Conservation (phyloP, 2,329 filamentous ascomycete genomes). For the Neoarthrinium moseri region DNA sequence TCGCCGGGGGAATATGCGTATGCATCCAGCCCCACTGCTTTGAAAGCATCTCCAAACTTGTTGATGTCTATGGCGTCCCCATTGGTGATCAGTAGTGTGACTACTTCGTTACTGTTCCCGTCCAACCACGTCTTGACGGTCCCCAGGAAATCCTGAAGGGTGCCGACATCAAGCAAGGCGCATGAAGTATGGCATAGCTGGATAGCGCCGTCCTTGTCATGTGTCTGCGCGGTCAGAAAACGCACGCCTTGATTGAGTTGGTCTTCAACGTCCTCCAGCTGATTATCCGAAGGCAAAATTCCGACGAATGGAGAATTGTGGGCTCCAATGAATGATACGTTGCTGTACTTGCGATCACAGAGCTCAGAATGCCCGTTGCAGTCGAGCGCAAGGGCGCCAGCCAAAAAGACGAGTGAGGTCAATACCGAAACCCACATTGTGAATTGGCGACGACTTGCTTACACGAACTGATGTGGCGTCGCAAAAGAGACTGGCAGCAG, state of each 20-base stretch:
- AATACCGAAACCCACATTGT: constrained; percentile 16
- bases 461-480: too few relatives aligned
- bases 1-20: constrained; percentile 54
- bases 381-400: constrained; percentile 18
- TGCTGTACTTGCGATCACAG: constrained; percentile 57
- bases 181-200: constrained; percentile 67
- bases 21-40: constrained; percentile 51
- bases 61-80: constrained; percentile 54
- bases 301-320: constrained; percentile 68
- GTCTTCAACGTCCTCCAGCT: constrained; percentile 54
- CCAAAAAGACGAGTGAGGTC: constrained; percentile 19
- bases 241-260: constrained; percentile 64
- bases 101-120: constrained; percentile 56
- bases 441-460: constrained; percentile 6
- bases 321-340: constrained; percentile 60
- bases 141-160: constrained; percentile 52
- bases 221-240: constrained; percentile 64
- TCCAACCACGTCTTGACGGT: constrained; percentile 62
- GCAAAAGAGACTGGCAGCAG: too few relatives aligned
- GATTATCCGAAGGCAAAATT: constrained; percentile 52
- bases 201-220: constrained; percentile 48
- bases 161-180: constrained; percentile 55
- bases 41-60: constrained; percentile 55
- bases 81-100: constrained; percentile 64
- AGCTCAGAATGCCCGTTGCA: constrained; percentile 60